Percentiles rank a stretch among this genome's conserved stretches.
Evolutionary conservation across 148 eudicot genomes (phyloP).

Genomic region (Hydrangea macrophylla): DNA sequence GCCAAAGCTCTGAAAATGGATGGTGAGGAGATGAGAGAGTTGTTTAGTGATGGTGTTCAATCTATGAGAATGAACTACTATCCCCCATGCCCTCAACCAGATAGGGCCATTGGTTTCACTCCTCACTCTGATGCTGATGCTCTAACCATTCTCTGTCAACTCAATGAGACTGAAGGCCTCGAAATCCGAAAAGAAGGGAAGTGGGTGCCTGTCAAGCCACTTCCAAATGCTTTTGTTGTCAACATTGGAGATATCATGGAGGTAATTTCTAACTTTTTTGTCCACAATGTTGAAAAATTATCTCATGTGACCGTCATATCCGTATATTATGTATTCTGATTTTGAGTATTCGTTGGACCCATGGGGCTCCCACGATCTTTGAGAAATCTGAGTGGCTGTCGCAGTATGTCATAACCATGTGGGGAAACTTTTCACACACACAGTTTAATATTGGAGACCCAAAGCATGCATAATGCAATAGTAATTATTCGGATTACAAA

Average conservation of each 20-base stretch:
- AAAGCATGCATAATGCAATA: too few relatives aligned
- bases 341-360: too few relatives aligned
- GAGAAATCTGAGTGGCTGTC: too few relatives aligned
- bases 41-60: conserved; percentile 51
- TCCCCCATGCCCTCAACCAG: conserved; percentile 72
- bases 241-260: conserved; percentile 58
- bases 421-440: too few relatives aligned
- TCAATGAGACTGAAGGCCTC: conserved; percentile 52
- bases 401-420: too few relatives aligned
- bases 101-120: conserved; percentile 44
- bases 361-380: too few relatives aligned
- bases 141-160: conserved; percentile 55
- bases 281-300: too few relatives aligned
- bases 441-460: too few relatives aligned
- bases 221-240: conserved; percentile 44
- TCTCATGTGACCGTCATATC: too few relatives aligned
- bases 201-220: conserved; percentile 51
- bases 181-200: conserved; percentile 52
- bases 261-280: conserved; percentile 21
- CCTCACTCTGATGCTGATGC: conserved; percentile 67
- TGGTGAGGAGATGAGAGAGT: conserved; percentile 26
- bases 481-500: too few relatives aligned
- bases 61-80: conserved; percentile 68
- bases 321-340: too few relatives aligned
- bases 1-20: conserved; percentile 51